A percentile compares a stretch with the other conserved stretches of the same genome.
Evolutionary conservation across 75 land plant species (phyloP).

Genomic region (Chamaecyparis obtusa): DNA sequence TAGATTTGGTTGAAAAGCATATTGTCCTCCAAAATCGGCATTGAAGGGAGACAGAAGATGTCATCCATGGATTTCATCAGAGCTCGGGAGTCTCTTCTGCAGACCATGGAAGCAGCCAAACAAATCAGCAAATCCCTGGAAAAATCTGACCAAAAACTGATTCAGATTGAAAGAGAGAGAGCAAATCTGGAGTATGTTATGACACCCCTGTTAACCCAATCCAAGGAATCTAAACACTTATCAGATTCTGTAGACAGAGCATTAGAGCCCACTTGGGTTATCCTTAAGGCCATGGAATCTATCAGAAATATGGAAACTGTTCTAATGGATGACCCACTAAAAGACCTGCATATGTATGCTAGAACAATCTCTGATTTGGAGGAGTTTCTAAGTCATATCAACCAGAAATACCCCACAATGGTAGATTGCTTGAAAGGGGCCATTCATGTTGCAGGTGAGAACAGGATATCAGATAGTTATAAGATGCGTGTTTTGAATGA

Average conservation of each 20-base stretch:
- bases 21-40: not conserved
- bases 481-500: not conserved
- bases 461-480: not conserved
- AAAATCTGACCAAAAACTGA: not conserved
- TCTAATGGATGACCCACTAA: not conserved
- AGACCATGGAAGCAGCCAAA: conserved; percentile 2
- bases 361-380: conserved; percentile 6
- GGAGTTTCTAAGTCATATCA: not conserved
- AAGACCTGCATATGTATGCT: not conserved
- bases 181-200: conserved; percentile 6
- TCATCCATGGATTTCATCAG: not conserved
- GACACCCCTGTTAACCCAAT: not conserved
- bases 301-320: not conserved
- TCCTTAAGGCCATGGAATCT: conserved; percentile 1
- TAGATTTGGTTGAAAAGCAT: not conserved
- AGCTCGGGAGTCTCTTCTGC: conserved; percentile 4
- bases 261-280: not conserved
- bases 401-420: conserved; percentile 1
- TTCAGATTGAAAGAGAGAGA: not conserved
- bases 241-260: conserved; percentile 2
- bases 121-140: conserved; percentile 1
- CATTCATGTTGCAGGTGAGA: not conserved
- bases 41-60: not conserved
- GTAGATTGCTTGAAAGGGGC: conserved; percentile 2
- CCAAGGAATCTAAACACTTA: not conserved